Percentiles rank a stretch among this genome's conserved stretches.
These are phyloP conservation scores for Quercus gilva DNA, from an alignment of 306 rosid genomes.

Conservation along the genomic window DNA sequence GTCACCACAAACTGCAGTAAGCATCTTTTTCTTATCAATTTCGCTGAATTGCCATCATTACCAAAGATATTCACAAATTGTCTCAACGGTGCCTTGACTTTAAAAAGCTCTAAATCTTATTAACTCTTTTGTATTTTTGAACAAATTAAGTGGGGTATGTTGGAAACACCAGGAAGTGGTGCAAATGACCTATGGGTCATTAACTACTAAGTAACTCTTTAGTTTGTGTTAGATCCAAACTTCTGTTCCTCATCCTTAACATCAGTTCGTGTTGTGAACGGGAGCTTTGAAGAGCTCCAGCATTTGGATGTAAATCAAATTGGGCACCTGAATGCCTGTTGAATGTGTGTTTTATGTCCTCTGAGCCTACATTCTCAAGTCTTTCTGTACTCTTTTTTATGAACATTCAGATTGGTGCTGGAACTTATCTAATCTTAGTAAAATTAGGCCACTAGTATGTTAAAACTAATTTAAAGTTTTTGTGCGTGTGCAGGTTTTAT, in stretches of 20 bases:
- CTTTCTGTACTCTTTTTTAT: not conserved
- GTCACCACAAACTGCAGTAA: no score
- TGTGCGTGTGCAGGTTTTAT: constrained; percentile 54
- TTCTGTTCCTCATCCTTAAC: not conserved
- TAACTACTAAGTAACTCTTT: not conserved
- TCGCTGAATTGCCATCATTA: no score
- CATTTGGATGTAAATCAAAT: not conserved
- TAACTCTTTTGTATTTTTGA: no score
- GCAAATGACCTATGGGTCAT: no score
- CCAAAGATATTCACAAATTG: no score
- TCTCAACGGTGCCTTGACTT: no score
- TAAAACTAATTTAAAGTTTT: not conserved
- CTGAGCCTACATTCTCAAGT: not conserved
- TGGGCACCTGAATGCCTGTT: not conserved
- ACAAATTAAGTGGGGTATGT: no score
- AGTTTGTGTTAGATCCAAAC: not conserved
- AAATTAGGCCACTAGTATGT: not conserved
- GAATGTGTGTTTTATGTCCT: not conserved
- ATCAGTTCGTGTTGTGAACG: not conserved
- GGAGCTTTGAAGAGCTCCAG: not conserved
- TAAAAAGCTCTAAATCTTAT: no score
- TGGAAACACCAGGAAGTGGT: no score
- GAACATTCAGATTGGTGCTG: not conserved
- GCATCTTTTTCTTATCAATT: no score
- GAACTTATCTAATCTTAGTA: not conserved